These are phyloP conservation scores for Fusarium scirpi DNA, from an alignment of 2,329 filamentous ascomycete genomes.

Conservation along the genomic window DNA sequence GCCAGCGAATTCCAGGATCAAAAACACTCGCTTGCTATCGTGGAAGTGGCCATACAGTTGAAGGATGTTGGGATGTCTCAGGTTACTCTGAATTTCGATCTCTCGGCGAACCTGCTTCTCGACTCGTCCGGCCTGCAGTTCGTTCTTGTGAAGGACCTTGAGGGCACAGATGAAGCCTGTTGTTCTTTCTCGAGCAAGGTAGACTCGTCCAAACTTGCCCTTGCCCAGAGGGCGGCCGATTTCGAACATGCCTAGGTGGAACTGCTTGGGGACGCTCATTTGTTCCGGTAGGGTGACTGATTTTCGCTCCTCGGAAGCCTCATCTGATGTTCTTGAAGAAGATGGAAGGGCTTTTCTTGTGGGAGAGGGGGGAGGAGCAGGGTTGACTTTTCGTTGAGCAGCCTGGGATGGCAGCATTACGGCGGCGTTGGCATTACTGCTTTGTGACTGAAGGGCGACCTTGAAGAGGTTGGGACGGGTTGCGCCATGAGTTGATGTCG, in stretches of 20 bases:
- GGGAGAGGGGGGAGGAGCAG: constrained; percentile 61
- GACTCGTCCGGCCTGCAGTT: constrained; percentile 79
- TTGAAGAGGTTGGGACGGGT: constrained; percentile 87
- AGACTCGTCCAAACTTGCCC: constrained; percentile 89
- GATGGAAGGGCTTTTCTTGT: constrained; percentile 62
- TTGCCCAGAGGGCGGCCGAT: constrained; percentile 89
- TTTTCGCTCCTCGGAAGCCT: constrained; percentile 63
- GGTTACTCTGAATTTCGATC: constrained; percentile 89
- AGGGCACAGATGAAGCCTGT: constrained; percentile 86
- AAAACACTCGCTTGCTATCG: constrained; percentile 86
- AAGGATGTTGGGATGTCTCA: constrained; percentile 86
- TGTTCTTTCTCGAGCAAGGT: constrained; percentile 81
- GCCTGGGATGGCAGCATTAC: constrained; percentile 77
- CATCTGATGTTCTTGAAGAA: constrained; percentile 59
- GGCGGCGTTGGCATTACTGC: constrained; percentile 72
- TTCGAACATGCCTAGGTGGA: constrained; percentile 94
- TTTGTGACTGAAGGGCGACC: constrained; percentile 83
- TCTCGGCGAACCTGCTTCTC: constrained; percentile 89
- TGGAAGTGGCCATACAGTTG: constrained; percentile 89
- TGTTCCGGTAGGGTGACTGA: constrained; percentile 68
- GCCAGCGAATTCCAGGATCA: constrained; percentile 87
- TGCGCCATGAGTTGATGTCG: constrained; percentile 60
- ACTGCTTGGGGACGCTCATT: constrained; percentile 69
- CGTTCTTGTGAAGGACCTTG: constrained; percentile 86
- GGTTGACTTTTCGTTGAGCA: constrained; percentile 64